A percentile compares a stretch with the other conserved stretches of the same genome.
Conservation (phyloP, 768 basidiomycete species). For the Glaciozyma martinii region DNA sequence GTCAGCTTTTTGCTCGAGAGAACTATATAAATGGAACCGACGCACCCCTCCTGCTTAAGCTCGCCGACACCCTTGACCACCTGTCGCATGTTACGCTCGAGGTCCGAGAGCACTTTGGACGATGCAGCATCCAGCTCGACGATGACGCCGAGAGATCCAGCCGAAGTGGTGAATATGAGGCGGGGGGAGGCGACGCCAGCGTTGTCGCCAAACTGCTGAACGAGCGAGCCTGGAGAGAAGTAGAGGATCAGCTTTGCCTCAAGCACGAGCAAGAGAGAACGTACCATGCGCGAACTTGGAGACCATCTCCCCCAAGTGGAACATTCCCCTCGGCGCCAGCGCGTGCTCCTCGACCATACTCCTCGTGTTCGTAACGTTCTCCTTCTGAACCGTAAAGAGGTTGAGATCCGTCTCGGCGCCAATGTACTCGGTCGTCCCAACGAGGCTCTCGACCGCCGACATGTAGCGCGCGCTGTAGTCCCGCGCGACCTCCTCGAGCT, state of each 20-base stretch:
- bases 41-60: slow-evolving; percentile 55
- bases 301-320: slow-evolving; percentile 66
- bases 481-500: slow-evolving; percentile 52
- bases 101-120: slow-evolving; percentile 53
- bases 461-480: slow-evolving; percentile 74
- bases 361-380: slow-evolving; percentile 39
- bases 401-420: slow-evolving; percentile 59
- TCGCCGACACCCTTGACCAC: slow-evolving; percentile 51
- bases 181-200: slow-evolving; percentile 47
- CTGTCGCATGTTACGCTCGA: slow-evolving; percentile 65
- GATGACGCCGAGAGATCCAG: slow-evolving; percentile 69
- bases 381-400: slow-evolving; percentile 20
- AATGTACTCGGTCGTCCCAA: slow-evolving; percentile 43
- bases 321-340: slow-evolving; percentile 53
- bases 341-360: slow-evolving; percentile 57
- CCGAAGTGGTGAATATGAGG: slow-evolving; percentile 65
- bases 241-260: slow-evolving; percentile 35
- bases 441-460: slow-evolving; percentile 48
- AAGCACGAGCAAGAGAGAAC: not conserved
- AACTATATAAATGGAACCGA: not conserved
- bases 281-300: slow-evolving; percentile 51
- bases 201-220: slow-evolving; percentile 43
- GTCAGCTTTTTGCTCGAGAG: slow-evolving; percentile 40
- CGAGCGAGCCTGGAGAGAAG: slow-evolving; percentile 49
- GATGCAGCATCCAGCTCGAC: slow-evolving; percentile 50